These are phyloP conservation scores for Sphaceloma murrayae DNA, from an alignment of 2,329 filamentous ascomycete genomes.

Conservation along the genomic window DNA sequence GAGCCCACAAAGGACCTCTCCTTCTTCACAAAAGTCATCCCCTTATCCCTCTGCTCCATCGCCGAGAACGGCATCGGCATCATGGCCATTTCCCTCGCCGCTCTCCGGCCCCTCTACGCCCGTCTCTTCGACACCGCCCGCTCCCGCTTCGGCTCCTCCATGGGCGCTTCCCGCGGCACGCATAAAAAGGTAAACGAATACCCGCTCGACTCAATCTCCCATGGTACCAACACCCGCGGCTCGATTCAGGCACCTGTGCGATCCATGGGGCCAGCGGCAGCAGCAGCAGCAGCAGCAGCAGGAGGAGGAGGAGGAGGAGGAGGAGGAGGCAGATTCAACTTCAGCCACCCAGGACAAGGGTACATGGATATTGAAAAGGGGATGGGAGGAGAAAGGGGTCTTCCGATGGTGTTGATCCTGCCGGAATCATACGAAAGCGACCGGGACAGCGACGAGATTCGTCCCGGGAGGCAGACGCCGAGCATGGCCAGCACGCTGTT, in stretches of 20 bases:
- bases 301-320: too few relatives aligned
- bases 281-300: too few relatives aligned
- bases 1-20: neutral
- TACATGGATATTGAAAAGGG: conserved; percentile 14
- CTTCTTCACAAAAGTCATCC: conserved; percentile 16
- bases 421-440: neutral
- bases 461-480: conserved; percentile 2
- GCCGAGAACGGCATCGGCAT: conserved; percentile 17
- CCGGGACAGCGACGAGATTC: conserved; percentile 7
- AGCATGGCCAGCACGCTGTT: conserved; percentile 11
- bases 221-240: neutral
- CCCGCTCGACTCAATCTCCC: neutral
- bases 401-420: conserved; percentile 6
- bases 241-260: too few relatives aligned
- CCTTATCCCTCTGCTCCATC: conserved; percentile 15
- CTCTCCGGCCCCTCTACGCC: conserved; percentile 15
- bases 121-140: conserved; percentile 5
- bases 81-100: conserved; percentile 16
- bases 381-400: neutral
- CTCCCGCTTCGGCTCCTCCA: conserved; percentile 1
- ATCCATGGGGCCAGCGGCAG: too few relatives aligned
- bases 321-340: conserved; percentile 10
- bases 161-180: neutral
- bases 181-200: neutral
- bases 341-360: conserved; percentile 7